Base-by-base conservation (phyloP, 345 rosid genomes). In the Lumnitzera racemosa region DNA sequence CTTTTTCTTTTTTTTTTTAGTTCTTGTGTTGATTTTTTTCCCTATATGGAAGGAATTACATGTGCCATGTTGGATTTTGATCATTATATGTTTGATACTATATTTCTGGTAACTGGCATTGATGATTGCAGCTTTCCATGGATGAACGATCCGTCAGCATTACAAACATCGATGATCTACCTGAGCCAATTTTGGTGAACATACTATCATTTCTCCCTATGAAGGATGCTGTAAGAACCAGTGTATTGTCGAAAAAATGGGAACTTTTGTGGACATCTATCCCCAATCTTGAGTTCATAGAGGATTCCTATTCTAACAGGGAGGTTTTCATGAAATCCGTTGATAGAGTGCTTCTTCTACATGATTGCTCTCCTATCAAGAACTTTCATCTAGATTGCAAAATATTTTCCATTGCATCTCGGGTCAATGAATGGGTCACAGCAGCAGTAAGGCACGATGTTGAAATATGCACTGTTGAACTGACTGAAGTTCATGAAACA, bases 221-320 rank as follows among this genome's bases (percentile, higher is more conserved):
- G 20, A 20, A 20, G 20, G 20, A 20, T 20, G 20, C 20, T 20
- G 20, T 20, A 20, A 20, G 20, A 56, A 56, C 14, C 2, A 29
- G 24, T 6, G 47, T 31, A 14, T 47, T 56, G 59, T 56, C 59
- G 1, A 36, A 56, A 56, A 56, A 56, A 47, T 20, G 59, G 59
- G 24, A 12, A 56, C 9, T 29, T 56, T 47, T 56, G n/a, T 56
- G 47, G 59, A 56, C 59, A 23, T 56, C 47, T 56, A 20, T 7
- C 15, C 46, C 47, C 43, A 56, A 56, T n/a, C 59, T 31, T 3
- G 47, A 16, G 43, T 24, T 56, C 11, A 11, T 7, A 24, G 12
- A 56, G 24, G 6, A 17, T 17, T 9, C 13, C 14, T 31, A 27
- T 15, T 25, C 47, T 9, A 31, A 23, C 20, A 56, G 58, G 17